phyloP scores from a whole-genome alignment of 1,284 basidiomycete genomes.

The Porodaedalea pini region DNA sequence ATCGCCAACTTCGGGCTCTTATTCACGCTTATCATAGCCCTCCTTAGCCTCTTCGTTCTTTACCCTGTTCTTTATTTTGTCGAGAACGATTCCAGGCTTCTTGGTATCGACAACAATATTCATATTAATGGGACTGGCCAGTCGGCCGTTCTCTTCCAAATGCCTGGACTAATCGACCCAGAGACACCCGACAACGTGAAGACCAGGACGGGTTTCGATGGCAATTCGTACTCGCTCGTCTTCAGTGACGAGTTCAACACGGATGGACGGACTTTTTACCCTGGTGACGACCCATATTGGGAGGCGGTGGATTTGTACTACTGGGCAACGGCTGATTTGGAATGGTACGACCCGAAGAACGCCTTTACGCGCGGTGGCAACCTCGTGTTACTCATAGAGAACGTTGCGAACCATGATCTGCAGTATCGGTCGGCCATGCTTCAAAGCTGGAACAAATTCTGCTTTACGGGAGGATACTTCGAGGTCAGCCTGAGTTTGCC shows the following conservation, averaged over 20 bases:
- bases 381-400: slow-evolving; percentile 72
- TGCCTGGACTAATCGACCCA: slow-evolving; percentile 63
- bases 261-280: slow-evolving; percentile 68
- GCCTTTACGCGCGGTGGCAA: slow-evolving; percentile 69
- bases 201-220: slow-evolving; percentile 64
- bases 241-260: slow-evolving; percentile 84
- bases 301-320: slow-evolving; percentile 72
- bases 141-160: slow-evolving; percentile 40
- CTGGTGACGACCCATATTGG: slow-evolving; percentile 72
- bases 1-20: slow-evolving; percentile 49
- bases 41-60: slow-evolving; percentile 66
- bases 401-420: slow-evolving; percentile 56
- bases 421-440: slow-evolving; percentile 68
- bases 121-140: slow-evolving; percentile 66
- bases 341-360: slow-evolving; percentile 79
- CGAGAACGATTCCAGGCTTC: slow-evolving; percentile 42
- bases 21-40: slow-evolving; percentile 36
- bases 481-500: slow-evolving; percentile 46
- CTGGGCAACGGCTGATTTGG: slow-evolving; percentile 61
- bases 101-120: slow-evolving; percentile 59
- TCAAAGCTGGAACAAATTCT: slow-evolving; percentile 83
- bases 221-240: slow-evolving; percentile 49
- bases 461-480: slow-evolving; percentile 75
- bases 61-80: slow-evolving; percentile 72
- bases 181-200: slow-evolving; percentile 60